These are phyloP conservation scores for Wickerhamomyces strasburgensis DNA, from an alignment of 805 yeast species.

Conservation along the genomic window DNA sequence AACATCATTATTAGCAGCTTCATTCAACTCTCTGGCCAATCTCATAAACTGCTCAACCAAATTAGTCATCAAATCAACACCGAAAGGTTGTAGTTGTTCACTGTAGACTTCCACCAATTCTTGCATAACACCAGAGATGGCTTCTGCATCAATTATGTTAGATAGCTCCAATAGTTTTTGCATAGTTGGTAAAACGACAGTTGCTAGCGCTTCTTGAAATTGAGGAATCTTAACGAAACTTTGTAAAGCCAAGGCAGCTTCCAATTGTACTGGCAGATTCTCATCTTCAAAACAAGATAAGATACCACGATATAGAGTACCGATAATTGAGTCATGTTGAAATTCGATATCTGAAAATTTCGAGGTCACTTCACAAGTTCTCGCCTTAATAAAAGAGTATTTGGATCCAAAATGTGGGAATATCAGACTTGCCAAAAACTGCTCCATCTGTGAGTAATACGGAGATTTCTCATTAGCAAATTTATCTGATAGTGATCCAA, in stretches of 20 bases:
- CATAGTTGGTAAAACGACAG: slow-evolving; percentile 76
- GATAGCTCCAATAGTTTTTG: slow-evolving; percentile 70
- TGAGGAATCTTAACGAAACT: slow-evolving; percentile 60
- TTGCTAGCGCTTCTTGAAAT: slow-evolving; percentile 63
- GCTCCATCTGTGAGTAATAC: slow-evolving; percentile 59
- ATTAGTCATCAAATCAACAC: slow-evolving; percentile 59
- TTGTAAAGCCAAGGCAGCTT: slow-evolving; percentile 83
- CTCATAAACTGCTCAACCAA: slow-evolving; percentile 70
- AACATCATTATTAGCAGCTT: slow-evolving; percentile 44
- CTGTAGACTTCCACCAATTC: slow-evolving; percentile 89
- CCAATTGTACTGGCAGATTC: slow-evolving; percentile 70
- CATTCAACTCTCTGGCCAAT: slow-evolving; percentile 64
- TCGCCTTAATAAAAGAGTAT: slow-evolving; percentile 66
- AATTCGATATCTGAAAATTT: slow-evolving; percentile 62
- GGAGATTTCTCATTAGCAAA: slow-evolving; percentile 52
- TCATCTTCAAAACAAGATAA: slow-evolving; percentile 35
- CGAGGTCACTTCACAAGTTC: slow-evolving; percentile 63
- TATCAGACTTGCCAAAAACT: slow-evolving; percentile 55
- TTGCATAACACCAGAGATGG: slow-evolving; percentile 87
- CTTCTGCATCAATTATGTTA: slow-evolving; percentile 80
- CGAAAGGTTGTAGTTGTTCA: slow-evolving; percentile 87
- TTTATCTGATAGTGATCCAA: slow-evolving; percentile 67
- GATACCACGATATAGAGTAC: slow-evolving; percentile 41
- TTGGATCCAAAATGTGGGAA: slow-evolving; percentile 66
- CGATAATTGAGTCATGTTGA: slow-evolving; percentile 31